Evolutionary conservation across 768 basidiomycete species (phyloP).

Genomic region (Leucocoprinus birnbaumii): DNA sequence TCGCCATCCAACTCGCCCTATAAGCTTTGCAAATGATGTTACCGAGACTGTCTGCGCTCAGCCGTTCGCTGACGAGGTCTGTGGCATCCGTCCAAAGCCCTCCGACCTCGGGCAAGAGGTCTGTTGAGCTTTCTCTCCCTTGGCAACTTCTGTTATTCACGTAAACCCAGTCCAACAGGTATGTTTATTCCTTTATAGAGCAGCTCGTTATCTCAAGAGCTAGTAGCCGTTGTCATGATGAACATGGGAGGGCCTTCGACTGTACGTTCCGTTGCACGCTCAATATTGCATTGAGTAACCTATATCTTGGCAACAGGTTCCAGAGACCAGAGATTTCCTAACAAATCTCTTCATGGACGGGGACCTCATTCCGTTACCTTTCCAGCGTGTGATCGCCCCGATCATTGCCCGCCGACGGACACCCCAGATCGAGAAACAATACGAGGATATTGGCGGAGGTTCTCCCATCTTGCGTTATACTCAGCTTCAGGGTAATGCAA

Average conservation of each 20-base stretch:
- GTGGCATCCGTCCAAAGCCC: constrained; percentile 12
- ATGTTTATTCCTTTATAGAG: constrained; percentile 13
- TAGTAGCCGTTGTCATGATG: constrained; percentile 85
- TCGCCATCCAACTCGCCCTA: constrained; percentile 16
- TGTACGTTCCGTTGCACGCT: constrained; percentile 38
- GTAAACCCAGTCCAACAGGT: constrained; percentile 61
- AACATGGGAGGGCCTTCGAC: constrained; percentile 99
- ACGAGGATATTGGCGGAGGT: constrained; percentile 92
- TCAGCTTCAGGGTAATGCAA: constrained; percentile 80
- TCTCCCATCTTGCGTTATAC: constrained; percentile 95
- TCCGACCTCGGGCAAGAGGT: constrained; percentile 23
- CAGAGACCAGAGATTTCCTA: constrained; percentile 91
- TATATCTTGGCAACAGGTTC: constrained; percentile 51
- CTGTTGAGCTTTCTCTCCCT: neutral
- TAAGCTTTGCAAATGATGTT: constrained; percentile 3
- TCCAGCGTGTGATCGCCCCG: constrained; percentile 86
- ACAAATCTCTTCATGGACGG: constrained; percentile 88
- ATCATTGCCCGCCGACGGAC: constrained; percentile 86
- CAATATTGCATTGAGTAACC: constrained; percentile 9
- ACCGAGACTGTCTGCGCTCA: constrained; percentile 17
- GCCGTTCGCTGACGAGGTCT: constrained; percentile 21
- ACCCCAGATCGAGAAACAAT: constrained; percentile 92
- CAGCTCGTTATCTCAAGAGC: constrained; percentile 16
- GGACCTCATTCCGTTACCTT: constrained; percentile 94
- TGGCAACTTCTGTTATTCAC: neutral